Evolutionary conservation across 2,329 filamentous ascomycete species (phyloP).

Genomic region (Aspergillus melleus): DNA sequence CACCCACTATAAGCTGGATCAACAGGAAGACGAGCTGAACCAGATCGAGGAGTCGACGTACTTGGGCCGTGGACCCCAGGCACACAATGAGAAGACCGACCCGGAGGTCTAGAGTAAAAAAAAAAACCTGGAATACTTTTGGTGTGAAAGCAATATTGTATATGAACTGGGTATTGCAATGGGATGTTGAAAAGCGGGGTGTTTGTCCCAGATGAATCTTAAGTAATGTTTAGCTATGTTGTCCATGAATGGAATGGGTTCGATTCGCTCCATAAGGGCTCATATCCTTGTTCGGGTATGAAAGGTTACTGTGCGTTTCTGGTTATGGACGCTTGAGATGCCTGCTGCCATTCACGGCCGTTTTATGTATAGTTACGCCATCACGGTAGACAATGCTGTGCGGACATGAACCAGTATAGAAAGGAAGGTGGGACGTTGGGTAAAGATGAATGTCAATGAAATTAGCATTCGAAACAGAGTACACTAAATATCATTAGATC

Average conservation of each 20-base stretch:
- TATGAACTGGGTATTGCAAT: not conserved
- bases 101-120: not conserved
- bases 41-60: conserved; percentile 25
- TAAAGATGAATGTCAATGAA: too few relatives aligned
- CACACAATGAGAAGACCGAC: conserved; percentile 4
- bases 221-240: not conserved
- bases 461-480: too few relatives aligned
- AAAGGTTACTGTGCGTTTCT: too few relatives aligned
- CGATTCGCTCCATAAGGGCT: not conserved
- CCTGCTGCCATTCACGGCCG: too few relatives aligned
- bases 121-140: too few relatives aligned
- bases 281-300: too few relatives aligned
- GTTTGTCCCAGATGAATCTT: not conserved
- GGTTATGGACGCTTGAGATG: too few relatives aligned
- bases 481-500: too few relatives aligned
- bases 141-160: not conserved
- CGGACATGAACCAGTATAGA: too few relatives aligned
- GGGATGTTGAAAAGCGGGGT: not conserved
- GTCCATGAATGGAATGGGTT: not conserved
- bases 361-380: too few relatives aligned
- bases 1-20: conserved; percentile 63
- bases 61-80: conserved; percentile 12
- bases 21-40: conserved; percentile 69
- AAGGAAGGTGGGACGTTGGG: too few relatives aligned
- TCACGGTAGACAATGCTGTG: too few relatives aligned